Conservation (phyloP, 495 filamentous ascomycete genomes). For the Neurospora sublineolata region DNA sequence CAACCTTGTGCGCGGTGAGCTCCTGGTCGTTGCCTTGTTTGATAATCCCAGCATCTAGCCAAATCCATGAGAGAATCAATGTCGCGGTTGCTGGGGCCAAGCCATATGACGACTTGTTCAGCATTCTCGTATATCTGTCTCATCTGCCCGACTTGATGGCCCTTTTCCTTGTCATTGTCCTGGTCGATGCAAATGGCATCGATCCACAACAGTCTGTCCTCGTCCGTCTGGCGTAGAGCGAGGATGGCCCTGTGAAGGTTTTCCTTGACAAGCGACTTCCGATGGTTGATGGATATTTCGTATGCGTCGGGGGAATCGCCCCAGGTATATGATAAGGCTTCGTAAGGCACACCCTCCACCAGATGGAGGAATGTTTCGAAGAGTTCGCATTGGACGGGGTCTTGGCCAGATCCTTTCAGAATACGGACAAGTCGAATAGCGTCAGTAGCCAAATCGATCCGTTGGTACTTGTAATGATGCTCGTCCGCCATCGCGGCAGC, state of each 20-base stretch:
- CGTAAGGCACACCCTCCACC: slow-evolving; percentile 6
- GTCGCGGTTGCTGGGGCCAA: background rate
- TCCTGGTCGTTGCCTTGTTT: background rate
- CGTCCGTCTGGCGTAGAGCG: background rate
- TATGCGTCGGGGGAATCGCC: slow-evolving; percentile 3
- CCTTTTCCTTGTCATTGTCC: slow-evolving; percentile 2
- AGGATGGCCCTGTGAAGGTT: slow-evolving; percentile 2
- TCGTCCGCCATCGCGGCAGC: background rate
- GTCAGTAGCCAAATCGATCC: background rate
- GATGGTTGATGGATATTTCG: background rate
- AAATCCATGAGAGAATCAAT: background rate
- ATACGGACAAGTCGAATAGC: background rate
- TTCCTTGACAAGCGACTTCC: background rate
- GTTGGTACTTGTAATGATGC: background rate
- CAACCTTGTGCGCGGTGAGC: fast-evolving
- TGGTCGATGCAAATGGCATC: slow-evolving; percentile 15
- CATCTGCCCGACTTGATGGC: slow-evolving; percentile 8
- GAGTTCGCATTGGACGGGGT: slow-evolving; percentile 1
- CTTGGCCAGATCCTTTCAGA: background rate
- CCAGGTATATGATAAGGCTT: slow-evolving; percentile 26
- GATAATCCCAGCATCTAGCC: background rate
- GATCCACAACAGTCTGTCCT: slow-evolving; percentile 10
- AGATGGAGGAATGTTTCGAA: background rate
- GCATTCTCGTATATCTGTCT: slow-evolving; percentile 1
- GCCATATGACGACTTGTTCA: slow-evolving; percentile 2